phyloP scores from a whole-genome alignment of 2,329 filamentous ascomycete genomes.

The Microdochium paspali region DNA sequence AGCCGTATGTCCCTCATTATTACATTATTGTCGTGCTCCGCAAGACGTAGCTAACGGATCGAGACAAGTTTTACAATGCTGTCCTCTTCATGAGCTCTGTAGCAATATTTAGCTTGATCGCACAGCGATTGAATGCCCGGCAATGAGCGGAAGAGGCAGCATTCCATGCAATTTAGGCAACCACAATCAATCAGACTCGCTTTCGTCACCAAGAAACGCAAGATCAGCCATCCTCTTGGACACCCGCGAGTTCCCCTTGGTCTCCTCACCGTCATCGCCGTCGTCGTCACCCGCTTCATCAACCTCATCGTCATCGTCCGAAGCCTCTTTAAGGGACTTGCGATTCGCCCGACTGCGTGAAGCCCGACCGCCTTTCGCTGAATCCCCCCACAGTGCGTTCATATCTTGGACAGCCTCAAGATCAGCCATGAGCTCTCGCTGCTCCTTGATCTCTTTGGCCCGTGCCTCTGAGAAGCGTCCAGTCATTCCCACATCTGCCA shows the following conservation, averaged over 20 bases:
- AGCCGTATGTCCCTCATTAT: conserved; percentile 52
- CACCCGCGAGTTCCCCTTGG: conserved; percentile 21
- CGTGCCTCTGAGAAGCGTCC: conserved; percentile 80
- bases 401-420: conserved; percentile 78
- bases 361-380: conserved; percentile 24
- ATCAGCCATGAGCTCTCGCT: conserved; percentile 74
- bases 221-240: conserved; percentile 41
- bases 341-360: conserved; percentile 29
- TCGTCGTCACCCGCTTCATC: conserved; percentile 24
- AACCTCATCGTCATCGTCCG: conserved; percentile 20
- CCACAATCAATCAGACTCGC: conserved; percentile 45
- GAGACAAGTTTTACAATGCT: conserved; percentile 89
- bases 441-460: conserved; percentile 79
- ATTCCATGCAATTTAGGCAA: background rate
- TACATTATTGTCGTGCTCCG: conserved; percentile 1
- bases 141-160: background rate
- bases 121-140: conserved; percentile 69
- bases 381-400: conserved; percentile 65
- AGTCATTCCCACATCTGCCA: conserved; percentile 77
- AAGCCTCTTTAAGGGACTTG: conserved; percentile 25
- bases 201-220: conserved; percentile 61
- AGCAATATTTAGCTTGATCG: conserved; percentile 85
- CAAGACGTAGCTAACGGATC: background rate
- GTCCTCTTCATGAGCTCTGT: conserved; percentile 96
- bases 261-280: conserved; percentile 16